Base-by-base conservation (phyloP, 1,139 yeast species). In the Lodderomyces beijingensis region DNA sequence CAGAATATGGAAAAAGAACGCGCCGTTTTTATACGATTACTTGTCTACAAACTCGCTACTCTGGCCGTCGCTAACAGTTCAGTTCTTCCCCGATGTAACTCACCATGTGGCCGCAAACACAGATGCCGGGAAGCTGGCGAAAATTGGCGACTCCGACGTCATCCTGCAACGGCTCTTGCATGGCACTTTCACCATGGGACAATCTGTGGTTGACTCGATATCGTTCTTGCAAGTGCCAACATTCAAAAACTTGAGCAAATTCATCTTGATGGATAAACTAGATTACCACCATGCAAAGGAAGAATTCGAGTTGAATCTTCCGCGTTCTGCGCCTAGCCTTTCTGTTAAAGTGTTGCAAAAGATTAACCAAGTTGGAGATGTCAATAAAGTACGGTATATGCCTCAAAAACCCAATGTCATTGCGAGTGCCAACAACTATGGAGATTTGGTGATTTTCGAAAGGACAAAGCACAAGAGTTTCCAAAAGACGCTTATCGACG, bases 1-100 rank as follows among this genome's bases (percentile, higher is more conserved):
- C 47, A 51, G 70, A 23, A 51, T 61, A 13, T 75, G 79, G 79
- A 74, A 74, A 59, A 75, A 74, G 44, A 74, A 75, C 43, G 50
- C 76, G 1, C 78, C 78, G 1, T 60, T 62, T 32, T 50, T 74
- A 12, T 75, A 75, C 47, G 74, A 69, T 41, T 73, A 70, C 41
- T 41, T 75, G 9, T 62, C 65, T 23, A 75, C 81, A 4, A 58
- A 65, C 27, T 54, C 78, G 2, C 51, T 73, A 11, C 43, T 70
- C 21, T 75, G 81, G 81, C 81, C 81, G 1, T 70, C 77, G 1
- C 49, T 74, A 29, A 56, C 76, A 3, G 66, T 72, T 2, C 76
- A 70, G 42, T 74, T 75, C 59, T 67, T 75, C 35, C 80, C 80
- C 1, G 80, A 74, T 43, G 41, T 65, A n/a, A 68, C 59, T 30